phyloP scores from a whole-genome alignment of 2,329 filamentous ascomycete genomes.

The Stylonectria norvegica region DNA sequence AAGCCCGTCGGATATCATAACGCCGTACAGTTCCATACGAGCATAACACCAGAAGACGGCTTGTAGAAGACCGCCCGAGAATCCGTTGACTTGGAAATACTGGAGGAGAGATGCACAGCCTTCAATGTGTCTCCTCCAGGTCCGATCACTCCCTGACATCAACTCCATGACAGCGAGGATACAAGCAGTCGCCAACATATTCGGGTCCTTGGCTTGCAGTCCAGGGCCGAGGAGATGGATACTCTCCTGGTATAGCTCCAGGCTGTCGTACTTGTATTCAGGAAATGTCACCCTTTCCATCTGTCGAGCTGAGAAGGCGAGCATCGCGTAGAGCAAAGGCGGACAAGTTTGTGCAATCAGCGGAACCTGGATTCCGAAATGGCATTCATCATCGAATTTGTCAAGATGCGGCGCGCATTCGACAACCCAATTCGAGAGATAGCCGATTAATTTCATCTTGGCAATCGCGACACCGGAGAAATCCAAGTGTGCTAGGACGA shows the following conservation, averaged over 20 bases:
- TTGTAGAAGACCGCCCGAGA: slow-evolving; percentile 41
- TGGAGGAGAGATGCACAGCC: slow-evolving; percentile 53
- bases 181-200: slow-evolving; percentile 44
- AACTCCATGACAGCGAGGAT: slow-evolving; percentile 47
- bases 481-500: not conserved
- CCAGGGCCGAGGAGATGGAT: slow-evolving; percentile 43
- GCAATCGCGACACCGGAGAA: not conserved
- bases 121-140: slow-evolving; percentile 55
- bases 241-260: slow-evolving; percentile 51
- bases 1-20: slow-evolving; percentile 48
- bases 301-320: slow-evolving; percentile 52
- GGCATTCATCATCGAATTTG: slow-evolving; percentile 52
- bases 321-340: slow-evolving; percentile 46
- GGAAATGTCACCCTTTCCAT: slow-evolving; percentile 49
- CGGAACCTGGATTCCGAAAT: slow-evolving; percentile 51
- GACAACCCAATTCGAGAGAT: not conserved
- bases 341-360: slow-evolving; percentile 45
- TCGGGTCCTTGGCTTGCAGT: slow-evolving; percentile 41
- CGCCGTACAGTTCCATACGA: slow-evolving; percentile 55
- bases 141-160: slow-evolving; percentile 45
- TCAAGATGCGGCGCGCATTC: slow-evolving; percentile 50
- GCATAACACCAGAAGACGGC: slow-evolving; percentile 58
- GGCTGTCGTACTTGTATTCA: slow-evolving; percentile 45
- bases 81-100: slow-evolving; percentile 48
- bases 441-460: not conserved